A percentile compares a stretch with the other conserved stretches of the same genome.
These are phyloP conservation scores for Geotrichum europaeum DNA, from an alignment of 1,139 yeast genomes.

Conservation along the genomic window DNA sequence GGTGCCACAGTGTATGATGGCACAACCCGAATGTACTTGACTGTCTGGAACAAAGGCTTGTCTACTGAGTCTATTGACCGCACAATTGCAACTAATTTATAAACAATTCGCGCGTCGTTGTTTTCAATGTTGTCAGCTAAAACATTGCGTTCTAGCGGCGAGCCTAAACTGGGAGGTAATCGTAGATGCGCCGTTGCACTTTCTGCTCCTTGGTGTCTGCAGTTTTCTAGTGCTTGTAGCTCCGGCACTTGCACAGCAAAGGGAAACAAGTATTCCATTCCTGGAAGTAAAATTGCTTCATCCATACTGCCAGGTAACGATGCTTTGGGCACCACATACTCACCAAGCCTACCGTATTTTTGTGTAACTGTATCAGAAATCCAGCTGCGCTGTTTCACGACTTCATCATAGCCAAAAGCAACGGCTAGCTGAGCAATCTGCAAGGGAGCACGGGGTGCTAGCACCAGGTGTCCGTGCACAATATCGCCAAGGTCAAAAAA, in stretches of 20 bases:
- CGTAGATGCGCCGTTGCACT: not conserved
- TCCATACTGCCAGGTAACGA: not conserved
- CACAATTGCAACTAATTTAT: not conserved
- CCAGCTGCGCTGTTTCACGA: not conserved
- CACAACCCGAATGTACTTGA: not conserved
- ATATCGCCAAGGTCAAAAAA: constrained; percentile 3
- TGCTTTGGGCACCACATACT: not conserved
- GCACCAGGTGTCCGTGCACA: not conserved
- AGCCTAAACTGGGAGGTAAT: constrained; percentile 7
- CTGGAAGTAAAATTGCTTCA: not conserved
- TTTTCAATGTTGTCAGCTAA: not conserved
- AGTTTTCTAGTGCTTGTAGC: not conserved
- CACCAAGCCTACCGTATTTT: not conserved
- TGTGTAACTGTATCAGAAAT: not conserved
- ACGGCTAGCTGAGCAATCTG: not conserved
- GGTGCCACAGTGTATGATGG: not conserved
- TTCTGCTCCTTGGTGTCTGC: not conserved
- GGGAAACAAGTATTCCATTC: not conserved
- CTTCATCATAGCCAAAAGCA: constrained; percentile 1
- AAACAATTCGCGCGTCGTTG: not conserved
- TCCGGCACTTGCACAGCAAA: constrained; percentile 6
- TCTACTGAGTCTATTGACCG: not conserved
- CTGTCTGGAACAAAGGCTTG: not conserved
- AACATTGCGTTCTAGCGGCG: not conserved
- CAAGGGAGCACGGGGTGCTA: not conserved